Evolutionary conservation across 2,329 filamentous ascomycete genomes (phyloP).

Genomic region (Fusarium sarcochroum): DNA sequence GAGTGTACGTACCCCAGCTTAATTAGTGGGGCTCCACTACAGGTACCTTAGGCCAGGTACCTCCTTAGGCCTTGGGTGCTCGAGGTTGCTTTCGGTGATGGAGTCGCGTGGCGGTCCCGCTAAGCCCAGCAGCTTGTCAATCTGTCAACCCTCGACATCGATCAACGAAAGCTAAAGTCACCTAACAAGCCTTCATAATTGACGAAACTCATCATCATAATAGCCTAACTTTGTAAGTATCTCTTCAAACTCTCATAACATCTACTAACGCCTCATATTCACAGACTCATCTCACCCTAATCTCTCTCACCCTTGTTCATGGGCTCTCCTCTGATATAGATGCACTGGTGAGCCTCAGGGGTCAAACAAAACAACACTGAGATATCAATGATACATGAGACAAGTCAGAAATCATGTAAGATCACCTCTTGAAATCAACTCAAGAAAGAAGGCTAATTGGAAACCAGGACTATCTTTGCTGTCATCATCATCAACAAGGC

Average conservation of each 20-base stretch:
- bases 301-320: conserved; percentile 40
- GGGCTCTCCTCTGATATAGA: conserved; percentile 37
- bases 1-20: conserved; percentile 41
- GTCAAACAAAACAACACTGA: conserved; percentile 25
- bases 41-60: conserved; percentile 17
- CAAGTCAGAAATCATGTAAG: conserved; percentile 36
- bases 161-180: background rate
- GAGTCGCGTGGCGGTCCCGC: conserved; percentile 43
- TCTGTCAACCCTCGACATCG: conserved; percentile 28
- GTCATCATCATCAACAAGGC: conserved; percentile 99
- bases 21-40: conserved; percentile 42
- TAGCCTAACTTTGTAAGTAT: conserved; percentile 10
- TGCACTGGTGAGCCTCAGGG: conserved; percentile 43
- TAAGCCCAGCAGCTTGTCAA: conserved; percentile 30
- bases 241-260: background rate
- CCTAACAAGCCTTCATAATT: background rate
- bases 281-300: conserved; percentile 30
- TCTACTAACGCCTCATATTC: conserved; percentile 5
- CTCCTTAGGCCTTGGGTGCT: conserved; percentile 23
- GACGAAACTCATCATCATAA: background rate
- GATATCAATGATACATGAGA: conserved; percentile 20
- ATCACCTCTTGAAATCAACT: background rate
- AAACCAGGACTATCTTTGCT: conserved; percentile 87
- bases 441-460: conserved; percentile 7
- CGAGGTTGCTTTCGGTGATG: conserved; percentile 13